phyloP scores from a whole-genome alignment of 352 stramenopile genomes.

The Blastocystis sp. region DNA sequence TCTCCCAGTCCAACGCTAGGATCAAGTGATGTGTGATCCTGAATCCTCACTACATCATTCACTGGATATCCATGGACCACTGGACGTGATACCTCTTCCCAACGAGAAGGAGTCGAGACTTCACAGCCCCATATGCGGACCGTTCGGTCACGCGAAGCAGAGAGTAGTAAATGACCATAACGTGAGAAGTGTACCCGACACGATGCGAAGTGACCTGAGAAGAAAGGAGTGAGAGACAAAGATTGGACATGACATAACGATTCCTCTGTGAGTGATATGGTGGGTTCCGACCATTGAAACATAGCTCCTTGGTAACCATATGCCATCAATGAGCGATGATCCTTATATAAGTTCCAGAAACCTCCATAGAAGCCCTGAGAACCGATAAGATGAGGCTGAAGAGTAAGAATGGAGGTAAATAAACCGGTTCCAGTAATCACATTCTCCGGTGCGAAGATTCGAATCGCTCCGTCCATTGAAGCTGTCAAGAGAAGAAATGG shows the following conservation, averaged over 20 bases:
- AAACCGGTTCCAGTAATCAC: neutral
- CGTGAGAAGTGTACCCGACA: neutral
- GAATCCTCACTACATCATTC: neutral
- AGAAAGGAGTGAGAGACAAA: constrained; percentile 12
- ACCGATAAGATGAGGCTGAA: constrained; percentile 49
- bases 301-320: constrained; percentile 57
- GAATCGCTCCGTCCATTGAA: constrained; percentile 1
- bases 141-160: neutral
- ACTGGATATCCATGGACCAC: constrained; percentile 54
- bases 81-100: constrained; percentile 18
- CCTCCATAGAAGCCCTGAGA: constrained; percentile 59
- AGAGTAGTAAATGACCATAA: neutral
- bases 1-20: neutral
- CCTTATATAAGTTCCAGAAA: neutral
- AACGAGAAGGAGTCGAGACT: neutral
- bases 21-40: neutral
- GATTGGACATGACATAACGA: neutral
- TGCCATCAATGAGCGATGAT: neutral
- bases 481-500: constrained; percentile 26
- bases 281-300: neutral
- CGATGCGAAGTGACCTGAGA: constrained; percentile 6
- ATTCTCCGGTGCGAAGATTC: constrained; percentile 14
- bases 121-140: constrained; percentile 47
- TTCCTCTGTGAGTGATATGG: neutral
- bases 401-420: constrained; percentile 12